Evolutionary conservation across 306 rosid species (phyloP), one percentile per base, ranked within the genome.

Genomic region (Cicer cuneatum): DNA sequence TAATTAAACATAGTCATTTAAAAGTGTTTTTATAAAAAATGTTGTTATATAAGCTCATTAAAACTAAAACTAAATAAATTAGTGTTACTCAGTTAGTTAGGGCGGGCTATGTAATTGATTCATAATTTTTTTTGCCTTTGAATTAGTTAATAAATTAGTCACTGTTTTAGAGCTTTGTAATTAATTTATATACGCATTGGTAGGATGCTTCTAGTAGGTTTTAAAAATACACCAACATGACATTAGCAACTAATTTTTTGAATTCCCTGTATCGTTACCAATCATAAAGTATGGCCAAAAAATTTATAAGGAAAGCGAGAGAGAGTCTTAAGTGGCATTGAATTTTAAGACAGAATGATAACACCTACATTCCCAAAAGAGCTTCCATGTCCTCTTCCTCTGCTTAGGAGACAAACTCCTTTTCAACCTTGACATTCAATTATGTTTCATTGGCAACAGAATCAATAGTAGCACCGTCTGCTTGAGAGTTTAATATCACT

Each of bases 331-430:
- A n/a, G 21, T 33, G 51, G 56, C 8, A 66, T 38, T 67, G 59
- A 76, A 60, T 73, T 47, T 73, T 63, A 66, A 66, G 60, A 60
- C 7, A 52, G 52, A 78, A 14, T 14, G 47, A 51, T 52, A 60
- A 52, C 61, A 77, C 96, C 52, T 90, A 94, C 99, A 85, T 91
- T 82, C 92, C 97, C 85, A 94, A 56, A 82, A 94, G 97, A 67
- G 97, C 99, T 77, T 94, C 92, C 96, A 94, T 90, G 81, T 94
- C 97, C 86, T 91, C 99, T 85, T 94, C 99, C 87, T 94, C 99
- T 33, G 92, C 98, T 81, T 94, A 97, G 58, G 95, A 91, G 67
- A 92, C 99, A 75, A 94, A 97, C 74, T 94, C 99, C 86, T 94
- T 94, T 76, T 90, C 98, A 38, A 94, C 98, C 6, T 85, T 85